Evolutionary conservation across 2,329 filamentous ascomycete genomes (phyloP), one percentile per base, ranked within the genome.

Genomic region (Trichophaea hybrida): DNA sequence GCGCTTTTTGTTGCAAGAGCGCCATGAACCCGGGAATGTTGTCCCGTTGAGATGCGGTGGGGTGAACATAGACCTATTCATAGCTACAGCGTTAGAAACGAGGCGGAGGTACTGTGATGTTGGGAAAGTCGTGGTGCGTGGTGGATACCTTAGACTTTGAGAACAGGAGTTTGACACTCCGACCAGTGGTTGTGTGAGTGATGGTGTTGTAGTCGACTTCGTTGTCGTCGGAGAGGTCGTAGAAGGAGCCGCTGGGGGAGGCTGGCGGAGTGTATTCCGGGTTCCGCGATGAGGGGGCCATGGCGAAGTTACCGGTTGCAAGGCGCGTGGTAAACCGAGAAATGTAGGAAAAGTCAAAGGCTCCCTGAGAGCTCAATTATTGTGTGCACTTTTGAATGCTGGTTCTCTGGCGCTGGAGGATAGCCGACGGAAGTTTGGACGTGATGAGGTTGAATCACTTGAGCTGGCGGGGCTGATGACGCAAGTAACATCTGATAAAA

Each of bases 121-220:
- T 59, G 17, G 34, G 12, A 51, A 12, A 49, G 52, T 24, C 24
- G 10, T 13, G 33, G 50, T 51, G 32, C 37, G 34, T 51, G 44
- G 10, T n/a, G 52, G 76, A 51, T 69, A 87, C 86, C 79, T 97
- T 98, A 84, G 89, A 96, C 75, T 98, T 98, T 17, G 89, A 91
- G 69, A 86, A 96, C 12, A 98, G 77, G 35, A 98, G 77, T 74
- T 97, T 98, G 50, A 98, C 93, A 1, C 91, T 93, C 65, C 81
- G 81, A 0, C 86, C 85, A 1, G 82, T 82, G 66, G 80, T 81
- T 3, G 82, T 80, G 70, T 94, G 87, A 4, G 88, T 85, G 69
- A 98, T 88, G 15, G 89, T 97, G 71, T 94, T 87, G 75, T 98
- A 98, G 49, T 87, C 93, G 67, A 85, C 86, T 73, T 97, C 93